A percentile compares a stretch with the other conserved stretches of the same genome.
Conservation (phyloP, 2,329 filamentous ascomycete species). For the Mollisia scopiformis region DNA sequence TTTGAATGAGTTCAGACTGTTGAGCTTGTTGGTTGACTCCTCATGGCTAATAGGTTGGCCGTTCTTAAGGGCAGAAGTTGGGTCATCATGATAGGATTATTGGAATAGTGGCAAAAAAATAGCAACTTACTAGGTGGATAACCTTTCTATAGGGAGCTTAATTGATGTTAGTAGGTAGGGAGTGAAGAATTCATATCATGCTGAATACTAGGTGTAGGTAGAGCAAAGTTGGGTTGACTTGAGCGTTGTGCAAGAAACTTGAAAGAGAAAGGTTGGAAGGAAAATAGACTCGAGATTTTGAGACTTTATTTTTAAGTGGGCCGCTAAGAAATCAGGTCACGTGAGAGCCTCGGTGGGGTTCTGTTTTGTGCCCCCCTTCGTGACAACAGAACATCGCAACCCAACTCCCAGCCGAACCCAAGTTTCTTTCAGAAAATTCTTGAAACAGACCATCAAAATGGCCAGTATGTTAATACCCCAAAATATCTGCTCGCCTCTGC, state of each 20-base stretch:
- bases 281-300: background rate
- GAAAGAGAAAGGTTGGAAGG: background rate
- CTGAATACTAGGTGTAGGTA: too few species aligned
- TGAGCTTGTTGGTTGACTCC: conserved; percentile 62
- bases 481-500: background rate
- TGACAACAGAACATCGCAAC: conserved; percentile 8
- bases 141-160: too few species aligned
- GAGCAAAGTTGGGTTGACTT: background rate
- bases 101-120: too few species aligned
- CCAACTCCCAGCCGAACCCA: background rate
- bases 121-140: too few species aligned
- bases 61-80: conserved; percentile 61
- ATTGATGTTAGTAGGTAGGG: too few species aligned
- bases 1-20: conserved; percentile 56
- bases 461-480: conserved; percentile 31
- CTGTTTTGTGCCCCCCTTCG: background rate
- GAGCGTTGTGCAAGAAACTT: too few species aligned
- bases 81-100: conserved; percentile 58
- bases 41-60: conserved; percentile 64
- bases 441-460: conserved; percentile 30
- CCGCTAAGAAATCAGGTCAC: background rate
- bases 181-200: too few species aligned
- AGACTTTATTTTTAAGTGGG: too few species aligned
- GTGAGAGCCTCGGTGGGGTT: background rate
- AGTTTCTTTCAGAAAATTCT: background rate